phyloP scores from a whole-genome alignment of 768 basidiomycete species.

The Phaeotremella fagi region DNA sequence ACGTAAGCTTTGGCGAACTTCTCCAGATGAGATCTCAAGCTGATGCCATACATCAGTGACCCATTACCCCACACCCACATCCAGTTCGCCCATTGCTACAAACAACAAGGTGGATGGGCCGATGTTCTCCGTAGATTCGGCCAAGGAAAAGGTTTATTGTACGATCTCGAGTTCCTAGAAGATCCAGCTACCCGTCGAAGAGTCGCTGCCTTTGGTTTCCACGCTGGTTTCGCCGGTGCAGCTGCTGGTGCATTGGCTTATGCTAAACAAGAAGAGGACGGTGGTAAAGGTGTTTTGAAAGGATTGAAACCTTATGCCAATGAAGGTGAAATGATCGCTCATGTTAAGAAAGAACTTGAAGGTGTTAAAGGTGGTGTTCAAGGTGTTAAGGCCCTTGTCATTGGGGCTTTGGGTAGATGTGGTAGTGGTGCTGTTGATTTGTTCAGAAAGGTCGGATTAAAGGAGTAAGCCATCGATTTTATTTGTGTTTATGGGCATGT shows the following conservation, averaged over 20 bases:
- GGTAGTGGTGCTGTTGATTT: conserved; percentile 91
- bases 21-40: background rate
- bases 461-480: conserved; percentile 63
- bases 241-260: conserved; percentile 78
- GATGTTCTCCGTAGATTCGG: conserved; percentile 78
- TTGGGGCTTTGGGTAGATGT: conserved; percentile 91
- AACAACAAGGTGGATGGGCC: conserved; percentile 88
- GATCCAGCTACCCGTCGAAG: conserved; percentile 71
- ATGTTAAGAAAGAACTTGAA: conserved; percentile 63
- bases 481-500: background rate
- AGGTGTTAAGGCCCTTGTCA: conserved; percentile 76
- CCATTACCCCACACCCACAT: conserved; percentile 92
- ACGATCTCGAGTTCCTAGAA: conserved; percentile 92
- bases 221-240: conserved; percentile 94
- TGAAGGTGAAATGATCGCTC: conserved; percentile 73
- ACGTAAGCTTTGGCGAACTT: conserved; percentile 42
- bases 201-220: conserved; percentile 96
- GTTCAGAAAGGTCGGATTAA: conserved; percentile 90
- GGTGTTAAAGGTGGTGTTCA: conserved; percentile 51
- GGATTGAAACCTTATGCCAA: conserved; percentile 73
- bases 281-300: conserved; percentile 58
- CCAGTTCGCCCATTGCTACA: conserved; percentile 98
- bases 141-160: conserved; percentile 72
- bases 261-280: conserved; percentile 58
- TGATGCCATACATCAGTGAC: conserved; percentile 45